A percentile compares a stretch with the other conserved stretches of the same genome.
Evolutionary conservation across 805 yeast genomes (phyloP).

Genomic region (Kuraishia floccosa): DNA sequence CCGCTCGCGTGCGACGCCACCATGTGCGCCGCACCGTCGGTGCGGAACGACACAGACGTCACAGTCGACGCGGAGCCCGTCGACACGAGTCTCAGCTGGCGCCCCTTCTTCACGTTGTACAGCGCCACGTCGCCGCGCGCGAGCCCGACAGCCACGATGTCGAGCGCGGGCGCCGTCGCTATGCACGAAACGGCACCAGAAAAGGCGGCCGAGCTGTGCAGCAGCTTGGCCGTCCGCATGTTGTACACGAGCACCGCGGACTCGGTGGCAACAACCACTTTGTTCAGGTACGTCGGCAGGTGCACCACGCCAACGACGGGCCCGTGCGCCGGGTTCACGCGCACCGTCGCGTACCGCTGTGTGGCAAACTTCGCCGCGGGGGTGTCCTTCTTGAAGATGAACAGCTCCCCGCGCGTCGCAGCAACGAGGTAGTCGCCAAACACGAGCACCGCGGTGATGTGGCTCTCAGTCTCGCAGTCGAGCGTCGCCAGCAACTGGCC

Average conservation of each 20-base stretch:
- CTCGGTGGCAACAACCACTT: slow-evolving; percentile 74
- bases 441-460: slow-evolving; percentile 13
- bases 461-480: slow-evolving; percentile 13
- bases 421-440: slow-evolving; percentile 78
- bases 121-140: slow-evolving; percentile 53
- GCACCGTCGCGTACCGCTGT: slow-evolving; percentile 58
- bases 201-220: slow-evolving; percentile 40
- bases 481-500: slow-evolving; percentile 49
- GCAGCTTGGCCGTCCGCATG: slow-evolving; percentile 61
- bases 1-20: slow-evolving; percentile 75
- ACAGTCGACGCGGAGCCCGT: slow-evolving; percentile 29
- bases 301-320: slow-evolving; percentile 61
- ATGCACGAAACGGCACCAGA: slow-evolving; percentile 52
- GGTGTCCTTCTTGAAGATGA: slow-evolving; percentile 40
- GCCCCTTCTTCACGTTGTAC: slow-evolving; percentile 59
- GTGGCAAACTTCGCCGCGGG: slow-evolving; percentile 35
- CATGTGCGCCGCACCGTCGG: slow-evolving; percentile 79
- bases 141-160: slow-evolving; percentile 70
- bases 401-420: slow-evolving; percentile 21
- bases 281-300: slow-evolving; percentile 87
- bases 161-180: slow-evolving; percentile 80
- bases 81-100: slow-evolving; percentile 37
- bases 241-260: slow-evolving; percentile 53
- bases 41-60: slow-evolving; percentile 71
- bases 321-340: slow-evolving; percentile 54